Evolutionary conservation across 1,284 basidiomycete genomes (phyloP).

Genomic region (Ustilago loliicola): DNA sequence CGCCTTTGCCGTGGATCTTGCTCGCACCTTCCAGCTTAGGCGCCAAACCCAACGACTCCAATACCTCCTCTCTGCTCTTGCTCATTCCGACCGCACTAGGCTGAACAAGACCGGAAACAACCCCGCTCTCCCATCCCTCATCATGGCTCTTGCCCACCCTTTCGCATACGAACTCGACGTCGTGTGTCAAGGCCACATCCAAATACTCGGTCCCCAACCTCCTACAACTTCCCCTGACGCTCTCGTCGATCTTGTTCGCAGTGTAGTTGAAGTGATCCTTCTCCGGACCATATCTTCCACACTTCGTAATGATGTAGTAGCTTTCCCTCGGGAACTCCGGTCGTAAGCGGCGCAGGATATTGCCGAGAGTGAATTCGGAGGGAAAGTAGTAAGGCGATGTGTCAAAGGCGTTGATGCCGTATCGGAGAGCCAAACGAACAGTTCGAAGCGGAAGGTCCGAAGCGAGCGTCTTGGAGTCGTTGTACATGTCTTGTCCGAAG

Average conservation of each 20-base stretch:
- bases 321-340: constrained; percentile 71
- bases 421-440: constrained; percentile 77
- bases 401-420: constrained; percentile 91
- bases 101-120: constrained; percentile 49
- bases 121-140: constrained; percentile 44
- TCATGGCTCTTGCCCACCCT: constrained; percentile 73
- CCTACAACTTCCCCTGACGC: constrained; percentile 80
- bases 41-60: constrained; percentile 58
- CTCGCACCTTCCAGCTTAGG: constrained; percentile 74
- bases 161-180: constrained; percentile 87
- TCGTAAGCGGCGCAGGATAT: constrained; percentile 70
- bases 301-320: constrained; percentile 80
- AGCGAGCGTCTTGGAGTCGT: constrained; percentile 44
- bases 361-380: constrained; percentile 88
- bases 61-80: constrained; percentile 44
- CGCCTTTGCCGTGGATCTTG: constrained; percentile 80
- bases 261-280: constrained; percentile 82
- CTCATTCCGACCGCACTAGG: constrained; percentile 11
- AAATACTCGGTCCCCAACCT: constrained; percentile 78
- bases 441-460: constrained; percentile 57
- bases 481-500: constrained; percentile 67
- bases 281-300: constrained; percentile 83
- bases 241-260: constrained; percentile 78
- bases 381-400: constrained; percentile 85
- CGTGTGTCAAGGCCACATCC: constrained; percentile 79